Percentiles rank a stretch among this genome's conserved stretches.
Evolutionary conservation across 2,329 filamentous ascomycete species (phyloP).

Genomic region (Ophiostoma novo-ulmi): DNA sequence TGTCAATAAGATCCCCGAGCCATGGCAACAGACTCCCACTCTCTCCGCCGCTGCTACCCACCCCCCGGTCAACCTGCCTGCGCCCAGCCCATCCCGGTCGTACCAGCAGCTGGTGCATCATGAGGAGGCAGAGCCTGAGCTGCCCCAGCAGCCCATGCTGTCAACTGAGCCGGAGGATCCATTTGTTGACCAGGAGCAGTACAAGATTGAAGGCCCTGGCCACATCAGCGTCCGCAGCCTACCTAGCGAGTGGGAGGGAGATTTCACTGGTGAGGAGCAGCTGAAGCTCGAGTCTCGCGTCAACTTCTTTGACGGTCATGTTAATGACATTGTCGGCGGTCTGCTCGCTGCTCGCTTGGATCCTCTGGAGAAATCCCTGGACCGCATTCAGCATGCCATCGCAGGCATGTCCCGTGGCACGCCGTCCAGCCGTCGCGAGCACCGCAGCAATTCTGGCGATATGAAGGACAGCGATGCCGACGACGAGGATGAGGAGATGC

Average conservation of each 20-base stretch:
- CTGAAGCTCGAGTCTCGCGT: constrained; percentile 75
- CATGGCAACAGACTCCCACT: constrained; percentile 44
- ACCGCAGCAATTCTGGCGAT: constrained; percentile 66
- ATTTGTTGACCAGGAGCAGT: constrained; percentile 39
- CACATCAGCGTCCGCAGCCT: constrained; percentile 58
- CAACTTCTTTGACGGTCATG: constrained; percentile 84
- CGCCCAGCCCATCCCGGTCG: constrained; percentile 33
- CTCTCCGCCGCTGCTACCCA: constrained; percentile 40
- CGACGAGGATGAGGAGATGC: constrained; percentile 75
- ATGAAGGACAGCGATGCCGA: constrained; percentile 82
- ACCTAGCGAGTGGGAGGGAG: constrained; percentile 88
- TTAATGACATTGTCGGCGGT: constrained; percentile 77
- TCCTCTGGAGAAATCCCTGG: constrained; percentile 75
- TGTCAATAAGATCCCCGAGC: constrained; percentile 57
- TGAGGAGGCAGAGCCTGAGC: constrained; percentile 45
- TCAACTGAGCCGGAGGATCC: constrained; percentile 42
- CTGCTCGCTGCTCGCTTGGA: constrained; percentile 70
- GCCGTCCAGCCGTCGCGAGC: constrained; percentile 52
- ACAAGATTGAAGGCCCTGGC: constrained; percentile 54
- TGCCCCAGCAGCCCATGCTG: constrained; percentile 42
- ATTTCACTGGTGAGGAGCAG: constrained; percentile 76
- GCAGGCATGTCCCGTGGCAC: constrained; percentile 48
- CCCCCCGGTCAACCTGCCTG: constrained; percentile 50
- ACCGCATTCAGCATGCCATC: constrained; percentile 67
- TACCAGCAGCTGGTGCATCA: constrained; percentile 21